phyloP scores from a whole-genome alignment of 306 rosid genomes.

The Myrica gale region DNA sequence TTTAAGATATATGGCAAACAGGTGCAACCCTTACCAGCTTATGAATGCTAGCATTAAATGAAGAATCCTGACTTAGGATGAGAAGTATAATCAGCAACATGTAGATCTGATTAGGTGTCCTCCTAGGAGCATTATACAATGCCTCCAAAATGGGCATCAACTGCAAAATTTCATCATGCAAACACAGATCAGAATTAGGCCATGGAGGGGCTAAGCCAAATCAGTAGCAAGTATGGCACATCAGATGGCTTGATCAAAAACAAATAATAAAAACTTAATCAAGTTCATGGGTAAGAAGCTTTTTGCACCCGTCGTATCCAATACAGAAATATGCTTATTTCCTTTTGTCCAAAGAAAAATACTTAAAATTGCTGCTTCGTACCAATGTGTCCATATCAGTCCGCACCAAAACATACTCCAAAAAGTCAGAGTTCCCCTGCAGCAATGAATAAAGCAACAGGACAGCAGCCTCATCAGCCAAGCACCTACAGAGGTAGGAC shows the following conservation, averaged over 20 bases:
- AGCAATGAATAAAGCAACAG: constrained; percentile 87
- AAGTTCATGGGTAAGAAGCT: constrained; percentile 10
- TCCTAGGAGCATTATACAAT: constrained; percentile 74
- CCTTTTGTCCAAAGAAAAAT: constrained; percentile 16
- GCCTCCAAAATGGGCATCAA: constrained; percentile 97
- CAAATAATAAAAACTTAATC: constrained; percentile 2
- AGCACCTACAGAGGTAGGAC: constrained; percentile 55
- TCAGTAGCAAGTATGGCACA: constrained; percentile 10
- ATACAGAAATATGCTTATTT: constrained; percentile 16
- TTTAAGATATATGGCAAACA: constrained; percentile 14
- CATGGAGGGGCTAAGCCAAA: not conserved
- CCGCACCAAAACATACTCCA: constrained; percentile 97
- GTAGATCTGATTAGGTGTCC: constrained; percentile 92
- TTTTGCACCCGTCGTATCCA: constrained; percentile 17
- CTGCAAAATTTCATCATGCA: constrained; percentile 55
- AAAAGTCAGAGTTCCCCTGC: constrained; percentile 91
- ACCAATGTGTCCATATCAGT: constrained; percentile 98
- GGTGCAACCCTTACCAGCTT: constrained; percentile 59
- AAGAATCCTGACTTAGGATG: constrained; percentile 96
- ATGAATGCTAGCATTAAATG: constrained; percentile 96
- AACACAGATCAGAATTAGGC: constrained; percentile 23
- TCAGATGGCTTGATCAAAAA: constrained; percentile 16
- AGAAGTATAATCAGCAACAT: constrained; percentile 93
- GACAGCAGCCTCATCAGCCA: constrained; percentile 92
- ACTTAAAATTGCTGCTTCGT: constrained; percentile 38